phyloP scores from a whole-genome alignment of 169 alveolate genomes.

The Babesia caballi region DNA sequence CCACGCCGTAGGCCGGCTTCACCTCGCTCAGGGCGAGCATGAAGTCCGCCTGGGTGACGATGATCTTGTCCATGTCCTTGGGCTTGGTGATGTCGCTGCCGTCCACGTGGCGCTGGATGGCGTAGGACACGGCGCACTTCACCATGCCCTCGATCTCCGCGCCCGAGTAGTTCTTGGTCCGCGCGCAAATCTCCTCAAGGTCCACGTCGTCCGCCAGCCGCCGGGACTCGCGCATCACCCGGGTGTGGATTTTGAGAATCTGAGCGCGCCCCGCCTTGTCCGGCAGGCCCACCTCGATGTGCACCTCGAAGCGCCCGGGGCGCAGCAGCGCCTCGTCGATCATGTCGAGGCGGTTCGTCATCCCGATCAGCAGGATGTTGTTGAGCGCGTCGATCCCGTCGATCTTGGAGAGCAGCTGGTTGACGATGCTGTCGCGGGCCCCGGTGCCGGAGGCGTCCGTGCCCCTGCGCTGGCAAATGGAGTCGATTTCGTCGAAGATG shows the following conservation, averaged over 20 bases:
- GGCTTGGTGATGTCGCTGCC: conserved; percentile 79
- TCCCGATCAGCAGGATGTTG: conserved; percentile 95
- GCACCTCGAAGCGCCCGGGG: conserved; percentile 99
- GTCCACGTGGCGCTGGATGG: conserved; percentile 89
- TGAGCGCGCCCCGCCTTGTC: conserved; percentile 95
- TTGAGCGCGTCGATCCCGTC: conserved; percentile 98
- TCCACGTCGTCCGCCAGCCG: conserved; percentile 87
- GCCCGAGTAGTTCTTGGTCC: conserved; percentile 98
- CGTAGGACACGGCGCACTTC: conserved; percentile 92
- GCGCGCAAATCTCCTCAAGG: conserved; percentile 86
- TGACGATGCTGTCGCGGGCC: conserved; percentile 97
- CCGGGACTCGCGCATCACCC: conserved; percentile 84
- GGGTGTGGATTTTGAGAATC: conserved; percentile 97
- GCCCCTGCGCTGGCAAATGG: conserved; percentile 98
- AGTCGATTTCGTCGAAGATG: conserved; percentile 98
- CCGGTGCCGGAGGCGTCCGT: conserved; percentile 84
- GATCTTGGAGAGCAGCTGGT: conserved; percentile 96
- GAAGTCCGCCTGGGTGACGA: conserved; percentile 88
- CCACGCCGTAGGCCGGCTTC: conserved; percentile 95
- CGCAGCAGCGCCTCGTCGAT: conserved; percentile 98
- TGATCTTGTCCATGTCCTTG: conserved; percentile 76
- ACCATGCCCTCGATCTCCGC: conserved; percentile 98
- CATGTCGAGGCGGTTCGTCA: conserved; percentile 98
- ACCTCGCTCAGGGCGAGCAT: conserved; percentile 91
- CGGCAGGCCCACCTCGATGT: conserved; percentile 97